A percentile compares a stretch with the other conserved stretches of the same genome.
Evolutionary conservation across 164 flowering plant species (phyloP).

Genomic region (Akebia trifoliata): DNA sequence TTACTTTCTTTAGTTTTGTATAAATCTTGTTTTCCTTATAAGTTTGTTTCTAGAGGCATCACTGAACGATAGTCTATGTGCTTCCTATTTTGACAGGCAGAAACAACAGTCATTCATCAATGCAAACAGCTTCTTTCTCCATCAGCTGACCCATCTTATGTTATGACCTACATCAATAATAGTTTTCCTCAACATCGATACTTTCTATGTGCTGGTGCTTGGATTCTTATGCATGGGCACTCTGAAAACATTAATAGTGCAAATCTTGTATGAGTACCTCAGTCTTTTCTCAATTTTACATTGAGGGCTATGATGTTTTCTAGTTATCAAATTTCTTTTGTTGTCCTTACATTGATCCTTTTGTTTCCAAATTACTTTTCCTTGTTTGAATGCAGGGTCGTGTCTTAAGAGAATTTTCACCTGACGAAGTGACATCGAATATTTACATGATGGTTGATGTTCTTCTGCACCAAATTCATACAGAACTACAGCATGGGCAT

Average conservation of each 20-base stretch:
- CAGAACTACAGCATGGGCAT: constrained; percentile 85
- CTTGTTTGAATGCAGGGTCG: constrained; percentile 47
- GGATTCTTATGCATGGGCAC: constrained; percentile 90
- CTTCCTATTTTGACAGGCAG: constrained; percentile 58
- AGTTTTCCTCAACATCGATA: constrained; percentile 87
- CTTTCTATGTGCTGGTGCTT: constrained; percentile 93
- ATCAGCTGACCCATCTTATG: constrained; percentile 75
- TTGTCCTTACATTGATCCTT: background rate
- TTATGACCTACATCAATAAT: constrained; percentile 71
- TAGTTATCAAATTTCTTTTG: background rate
- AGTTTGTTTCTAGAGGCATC: constrained; percentile 1
- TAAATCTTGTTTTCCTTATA: background rate
- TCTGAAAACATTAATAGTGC: constrained; percentile 83
- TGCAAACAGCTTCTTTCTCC: constrained; percentile 94
- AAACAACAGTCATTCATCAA: constrained; percentile 82
- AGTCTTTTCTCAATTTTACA: constrained; percentile 5
- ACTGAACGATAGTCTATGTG: background rate
- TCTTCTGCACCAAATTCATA: constrained; percentile 80
- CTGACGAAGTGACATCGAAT: constrained; percentile 96
- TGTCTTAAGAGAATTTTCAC: constrained; percentile 83
- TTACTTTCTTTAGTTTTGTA: background rate
- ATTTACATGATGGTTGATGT: constrained; percentile 97
- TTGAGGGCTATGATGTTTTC: background rate
- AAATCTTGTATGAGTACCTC: constrained; percentile 52
- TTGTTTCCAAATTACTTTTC: constrained; percentile 3